Conservation (phyloP, 306 rosid genomes). For the Herpetospermum pedunculosum region DNA sequence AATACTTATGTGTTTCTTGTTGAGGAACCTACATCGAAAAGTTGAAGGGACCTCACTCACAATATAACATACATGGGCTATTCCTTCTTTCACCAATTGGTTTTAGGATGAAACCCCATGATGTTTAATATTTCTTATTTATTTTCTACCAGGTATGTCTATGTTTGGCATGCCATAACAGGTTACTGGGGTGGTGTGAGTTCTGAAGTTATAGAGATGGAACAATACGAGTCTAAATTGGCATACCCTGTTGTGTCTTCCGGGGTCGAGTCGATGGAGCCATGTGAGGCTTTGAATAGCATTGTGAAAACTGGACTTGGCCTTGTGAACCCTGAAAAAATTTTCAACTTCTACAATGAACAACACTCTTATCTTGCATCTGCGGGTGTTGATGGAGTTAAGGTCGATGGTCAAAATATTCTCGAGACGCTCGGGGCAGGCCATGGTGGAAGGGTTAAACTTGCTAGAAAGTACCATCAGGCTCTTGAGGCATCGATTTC, state of each 20-base stretch:
- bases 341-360: constrained; percentile 61
- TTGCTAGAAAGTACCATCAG: constrained; percentile 65
- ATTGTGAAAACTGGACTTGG: constrained; percentile 70
- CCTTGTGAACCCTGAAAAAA: constrained; percentile 77
- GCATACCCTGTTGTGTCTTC: constrained; percentile 62
- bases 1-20: constrained; percentile 12
- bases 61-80: no score
- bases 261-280: constrained; percentile 56
- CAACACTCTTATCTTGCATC: constrained; percentile 77
- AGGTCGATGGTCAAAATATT: constrained; percentile 81
- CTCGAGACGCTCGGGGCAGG: constrained; percentile 89
- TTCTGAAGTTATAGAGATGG: constrained; percentile 51
- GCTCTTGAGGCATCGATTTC: constrained; percentile 74
- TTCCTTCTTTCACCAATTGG: no score
- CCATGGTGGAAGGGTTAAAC: constrained; percentile 78
- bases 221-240: constrained; percentile 60
- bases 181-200: constrained; percentile 96
- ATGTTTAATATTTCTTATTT: no score
- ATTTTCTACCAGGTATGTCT: constrained; percentile 36
- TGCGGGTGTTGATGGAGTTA: constrained; percentile 72
- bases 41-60: no score
- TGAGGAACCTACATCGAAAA: no score
- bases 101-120: no score
- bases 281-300: constrained; percentile 44
- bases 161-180: constrained; percentile 86